Evolutionary conservation across 345 rosid species (phyloP), one percentile per base, ranked within the genome.

Genomic region (Turnera subulata): DNA sequence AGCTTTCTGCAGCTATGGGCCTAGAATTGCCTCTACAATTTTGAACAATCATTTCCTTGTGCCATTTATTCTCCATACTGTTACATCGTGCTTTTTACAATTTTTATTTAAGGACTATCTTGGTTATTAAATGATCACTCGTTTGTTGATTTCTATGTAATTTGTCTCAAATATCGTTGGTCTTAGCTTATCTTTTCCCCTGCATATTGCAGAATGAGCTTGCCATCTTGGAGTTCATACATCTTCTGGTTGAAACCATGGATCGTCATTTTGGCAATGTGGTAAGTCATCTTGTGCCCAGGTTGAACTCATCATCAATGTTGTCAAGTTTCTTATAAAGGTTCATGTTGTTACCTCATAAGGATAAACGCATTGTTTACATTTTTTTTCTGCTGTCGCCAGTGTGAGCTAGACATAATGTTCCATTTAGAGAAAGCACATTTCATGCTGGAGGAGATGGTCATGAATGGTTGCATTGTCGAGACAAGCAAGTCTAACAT

Each of bases 381-480:
- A 6, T 40, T 23, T 23, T 42, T 21, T 45, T 11, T 53, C 6
- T 52, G 50, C 45, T 58, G 18, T 39, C 21, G 52, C 64, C 80
- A 93, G 95, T 89, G 97, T 65, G 97, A 88, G 77, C 86, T 93
- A 12, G 99, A 93, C 70, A 93, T 93, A 71, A 90, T 93, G 99
- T 88, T 93, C 67, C 99, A 93, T 79, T 65, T 87, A 70, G 97
- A 94, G 82, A 94, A 90, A 71, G 97, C 99, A 21, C 99, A 90
- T 78, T 94, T 94, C 80, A 94, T 88, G 97, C 69, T 88, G 62
- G 97, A 88, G 66, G 99, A 93, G 81, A 93, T 87, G 96, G 92
- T 90, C 56, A 90, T 90, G 97, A 90, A 88, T 64, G 99, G 95
- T 57, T 85, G 86, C 70, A 63, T 94, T 56, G 91, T 85, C 20